Evolutionary conservation across 345 rosid genomes (phyloP), one percentile per base, ranked within the genome.

Genomic region (Erucastrum elatum): DNA sequence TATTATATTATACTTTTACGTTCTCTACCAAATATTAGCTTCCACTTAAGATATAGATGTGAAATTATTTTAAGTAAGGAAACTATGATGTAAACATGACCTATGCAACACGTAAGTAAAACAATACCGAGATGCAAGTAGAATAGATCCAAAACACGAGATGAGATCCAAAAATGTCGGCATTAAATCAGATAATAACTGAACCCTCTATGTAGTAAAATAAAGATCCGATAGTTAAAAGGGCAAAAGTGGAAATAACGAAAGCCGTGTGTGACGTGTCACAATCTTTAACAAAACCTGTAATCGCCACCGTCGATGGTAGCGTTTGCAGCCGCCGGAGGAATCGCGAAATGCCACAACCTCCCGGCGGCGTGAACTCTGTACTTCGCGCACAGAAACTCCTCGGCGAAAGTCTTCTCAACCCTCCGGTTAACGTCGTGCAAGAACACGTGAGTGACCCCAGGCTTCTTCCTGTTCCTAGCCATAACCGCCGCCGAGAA

Each of bases 401-500:
- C 91, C 60, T 80, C 80, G 1, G 90, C 93, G 6, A 26, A 89
- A 11, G 62, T 64, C 77, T 87, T 89, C 84, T 89, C 93, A 17
- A 89, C 91, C 8, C 70, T 89, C 86, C 91, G 84, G 61, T 89
- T 79, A n/a, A 89, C 88, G 39, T 91, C 91, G 64, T 84, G 96
- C 79, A 90, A 69, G 60, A 83, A 84, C 70, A 90, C 89, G 35
- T 87, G 93, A 21, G 94, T 91, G 68, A 82, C 90, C 10, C 91
- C 93, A 0, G 87, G 51, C 39, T 87, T 85, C 34, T 78, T 87
- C 77, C 90, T 79, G 69, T 67, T 78, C 72, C 90, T 82, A 31
- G 91, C 90, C 93, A 89, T 89, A 4, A 89, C 88, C 64, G 88
- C 93, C 7, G 93, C 89, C 15, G 90, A 89, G 77, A 79, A 89